Evolutionary conservation across 441 rosid species (phyloP).

Genomic region (Populus tomentosa): DNA sequence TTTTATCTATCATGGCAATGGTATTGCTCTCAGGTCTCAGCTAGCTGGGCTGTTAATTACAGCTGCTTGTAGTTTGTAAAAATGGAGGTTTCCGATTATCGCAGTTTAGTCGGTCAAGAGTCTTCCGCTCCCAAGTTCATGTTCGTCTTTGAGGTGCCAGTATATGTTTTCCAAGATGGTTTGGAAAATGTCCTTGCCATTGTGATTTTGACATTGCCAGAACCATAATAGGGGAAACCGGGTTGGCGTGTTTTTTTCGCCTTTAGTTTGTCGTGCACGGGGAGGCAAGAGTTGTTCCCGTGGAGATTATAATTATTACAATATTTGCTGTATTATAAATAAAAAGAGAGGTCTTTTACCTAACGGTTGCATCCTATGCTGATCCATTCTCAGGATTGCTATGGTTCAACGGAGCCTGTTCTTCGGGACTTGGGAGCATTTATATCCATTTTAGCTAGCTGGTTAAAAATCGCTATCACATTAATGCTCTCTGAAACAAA

Average conservation of each 20-base stretch:
- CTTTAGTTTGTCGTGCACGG: constrained; percentile 5
- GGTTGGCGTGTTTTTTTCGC: background rate
- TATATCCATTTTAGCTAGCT: too few species aligned
- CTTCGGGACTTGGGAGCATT: too few species aligned
- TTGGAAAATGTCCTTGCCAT: background rate
- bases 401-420: too few species aligned
- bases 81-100: background rate
- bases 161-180: background rate
- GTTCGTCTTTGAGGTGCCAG: background rate
- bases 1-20: background rate
- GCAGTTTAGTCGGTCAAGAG: background rate
- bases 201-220: background rate
- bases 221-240: background rate
- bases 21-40: background rate
- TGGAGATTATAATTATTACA: constrained; percentile 8
- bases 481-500: too few species aligned
- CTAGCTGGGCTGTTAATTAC: background rate
- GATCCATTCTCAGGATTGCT: too few species aligned
- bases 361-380: too few species aligned
- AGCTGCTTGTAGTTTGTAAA: background rate
- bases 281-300: constrained; percentile 30
- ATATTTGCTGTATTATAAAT: background rate
- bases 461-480: too few species aligned
- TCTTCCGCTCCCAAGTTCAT: background rate
- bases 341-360: too few species aligned